Evolutionary conservation across 169 alveolate species (phyloP).

Genomic region (Sarcocystis neurona): DNA sequence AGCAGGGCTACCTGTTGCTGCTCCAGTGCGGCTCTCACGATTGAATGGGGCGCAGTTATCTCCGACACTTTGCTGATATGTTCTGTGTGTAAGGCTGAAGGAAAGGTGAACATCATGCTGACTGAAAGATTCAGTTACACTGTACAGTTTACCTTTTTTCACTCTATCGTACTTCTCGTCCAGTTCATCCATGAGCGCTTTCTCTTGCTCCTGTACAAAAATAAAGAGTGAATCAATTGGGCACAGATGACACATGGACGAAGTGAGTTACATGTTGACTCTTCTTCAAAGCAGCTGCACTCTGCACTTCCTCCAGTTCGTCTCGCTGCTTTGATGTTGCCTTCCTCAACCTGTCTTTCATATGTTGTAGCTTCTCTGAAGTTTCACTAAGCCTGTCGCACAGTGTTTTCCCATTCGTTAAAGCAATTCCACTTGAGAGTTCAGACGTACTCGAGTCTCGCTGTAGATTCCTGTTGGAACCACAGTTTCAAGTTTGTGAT

Average conservation of each 20-base stretch:
- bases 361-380: neutral
- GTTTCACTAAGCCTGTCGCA: neutral
- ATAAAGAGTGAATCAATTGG: neutral
- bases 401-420: neutral
- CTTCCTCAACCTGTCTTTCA: neutral
- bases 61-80: neutral
- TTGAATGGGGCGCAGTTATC: constrained; percentile 4
- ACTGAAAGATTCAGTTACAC: neutral
- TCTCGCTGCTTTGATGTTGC: neutral
- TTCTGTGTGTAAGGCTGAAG: neutral
- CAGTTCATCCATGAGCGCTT: neutral
- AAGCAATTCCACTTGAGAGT: neutral
- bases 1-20: neutral
- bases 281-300: neutral
- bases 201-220: neutral
- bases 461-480: neutral
- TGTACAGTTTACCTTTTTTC: neutral
- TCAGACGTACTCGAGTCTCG: neutral
- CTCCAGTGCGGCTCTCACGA: constrained; percentile 16
- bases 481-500: too few relatives aligned
- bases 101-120: neutral
- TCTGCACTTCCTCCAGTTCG: neutral
- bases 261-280: neutral
- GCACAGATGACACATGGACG: neutral
- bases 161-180: constrained; percentile 21